phyloP scores from a whole-genome alignment of 2,329 filamentous ascomycete species.

The Coniochaeta sp. region DNA sequence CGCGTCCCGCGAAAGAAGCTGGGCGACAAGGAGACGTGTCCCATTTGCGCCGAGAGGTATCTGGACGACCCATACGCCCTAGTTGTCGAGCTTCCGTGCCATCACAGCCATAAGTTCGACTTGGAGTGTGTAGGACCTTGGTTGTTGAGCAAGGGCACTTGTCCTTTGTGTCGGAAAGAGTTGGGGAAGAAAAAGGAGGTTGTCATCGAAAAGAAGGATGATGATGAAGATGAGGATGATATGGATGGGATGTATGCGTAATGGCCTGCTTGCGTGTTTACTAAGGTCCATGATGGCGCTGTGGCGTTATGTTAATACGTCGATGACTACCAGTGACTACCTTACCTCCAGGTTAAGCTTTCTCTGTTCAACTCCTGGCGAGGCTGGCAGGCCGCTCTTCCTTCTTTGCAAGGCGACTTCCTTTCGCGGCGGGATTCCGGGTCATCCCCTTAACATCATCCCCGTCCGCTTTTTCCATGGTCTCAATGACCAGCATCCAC shows the following conservation, averaged over 20 bases:
- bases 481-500: too few relatives aligned
- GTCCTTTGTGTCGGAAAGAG: slow-evolving; percentile 56
- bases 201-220: slow-evolving; percentile 32
- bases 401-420: too few relatives aligned
- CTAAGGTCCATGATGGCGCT: neutral
- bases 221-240: slow-evolving; percentile 43
- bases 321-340: neutral
- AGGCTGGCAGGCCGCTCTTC: too few relatives aligned
- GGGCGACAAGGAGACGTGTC: slow-evolving; percentile 44
- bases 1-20: slow-evolving; percentile 46
- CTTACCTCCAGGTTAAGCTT: neutral
- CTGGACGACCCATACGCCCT: slow-evolving; percentile 56
- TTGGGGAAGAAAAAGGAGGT: slow-evolving; percentile 46
- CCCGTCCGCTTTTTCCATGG: too few relatives aligned
- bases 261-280: neutral
- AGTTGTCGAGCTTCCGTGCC: slow-evolving; percentile 58
- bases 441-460: too few relatives aligned
- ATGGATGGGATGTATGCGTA: slow-evolving; percentile 39
- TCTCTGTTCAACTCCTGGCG: neutral
- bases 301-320: neutral
- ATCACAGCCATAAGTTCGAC: slow-evolving; percentile 52
- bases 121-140: slow-evolving; percentile 62
- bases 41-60: slow-evolving; percentile 56
- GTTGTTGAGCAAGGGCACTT: slow-evolving; percentile 57
- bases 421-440: too few relatives aligned